Conservation (phyloP, 208 protist genomes). For the Borovskyia barvae region DNA sequence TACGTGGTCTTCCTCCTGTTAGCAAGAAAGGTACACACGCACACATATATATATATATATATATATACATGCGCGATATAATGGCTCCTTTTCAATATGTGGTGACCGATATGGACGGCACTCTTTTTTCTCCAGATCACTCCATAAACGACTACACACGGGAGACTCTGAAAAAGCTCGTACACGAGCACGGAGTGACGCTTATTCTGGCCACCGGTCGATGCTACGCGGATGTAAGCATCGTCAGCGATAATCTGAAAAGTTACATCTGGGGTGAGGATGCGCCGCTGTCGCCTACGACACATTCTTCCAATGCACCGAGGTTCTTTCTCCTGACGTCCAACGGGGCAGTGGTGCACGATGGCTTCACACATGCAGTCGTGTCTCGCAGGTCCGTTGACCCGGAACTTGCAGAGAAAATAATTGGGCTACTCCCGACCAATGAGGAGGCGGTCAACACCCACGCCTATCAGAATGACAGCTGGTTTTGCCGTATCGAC, state of each 20-base stretch:
- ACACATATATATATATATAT: not conserved
- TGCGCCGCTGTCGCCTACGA: not conserved
- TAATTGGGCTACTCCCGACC: conserved; percentile 24
- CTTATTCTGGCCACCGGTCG: conserved; percentile 58
- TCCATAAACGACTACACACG: conserved; percentile 36
- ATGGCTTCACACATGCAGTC: conserved; percentile 32
- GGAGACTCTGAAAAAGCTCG: conserved; percentile 42
- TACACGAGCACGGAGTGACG: conserved; percentile 26
- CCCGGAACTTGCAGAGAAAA: conserved; percentile 26
- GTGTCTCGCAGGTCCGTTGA: conserved; percentile 26
- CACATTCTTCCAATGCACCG: not conserved
- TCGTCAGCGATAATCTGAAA: conserved; percentile 39
- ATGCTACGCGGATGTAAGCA: conserved; percentile 33
- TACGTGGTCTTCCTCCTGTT: too few relatives aligned
- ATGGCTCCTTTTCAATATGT: conserved; percentile 29
- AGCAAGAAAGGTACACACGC: not conserved
- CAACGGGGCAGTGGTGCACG: conserved; percentile 56
- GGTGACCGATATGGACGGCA: conserved; percentile 64
- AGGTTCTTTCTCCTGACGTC: conserved; percentile 48
- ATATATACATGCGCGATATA: conserved; percentile 9
- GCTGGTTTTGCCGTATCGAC: conserved; percentile 55
- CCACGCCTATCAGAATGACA: conserved; percentile 52
- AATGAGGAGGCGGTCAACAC: conserved; percentile 42
- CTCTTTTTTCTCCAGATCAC: conserved; percentile 43
- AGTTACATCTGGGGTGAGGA: conserved; percentile 26